phyloP scores from a whole-genome alignment of 164 flowering plant genomes.

The Vitis cinerea region DNA sequence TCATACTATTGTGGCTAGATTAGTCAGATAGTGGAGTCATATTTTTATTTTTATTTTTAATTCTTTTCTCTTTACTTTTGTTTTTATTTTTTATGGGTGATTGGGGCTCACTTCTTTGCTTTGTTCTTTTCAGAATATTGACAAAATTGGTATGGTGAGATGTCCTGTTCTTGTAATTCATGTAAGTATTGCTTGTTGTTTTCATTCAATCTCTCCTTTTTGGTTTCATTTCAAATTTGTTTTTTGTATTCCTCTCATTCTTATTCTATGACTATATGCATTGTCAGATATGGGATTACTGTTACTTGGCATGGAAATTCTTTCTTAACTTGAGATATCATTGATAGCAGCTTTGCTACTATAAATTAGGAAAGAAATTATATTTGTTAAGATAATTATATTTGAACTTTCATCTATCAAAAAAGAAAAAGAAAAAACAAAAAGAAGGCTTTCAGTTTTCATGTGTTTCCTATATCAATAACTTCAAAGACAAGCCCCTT shows the following conservation, averaged over 20 bases:
- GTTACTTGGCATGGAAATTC: background rate
- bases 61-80: background rate
- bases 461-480: too few relatives aligned
- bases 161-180: constrained; percentile 91
- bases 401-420: too few relatives aligned
- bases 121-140: constrained; percentile 65
- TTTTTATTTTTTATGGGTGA: background rate
- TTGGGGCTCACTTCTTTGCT: background rate
- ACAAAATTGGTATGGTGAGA: constrained; percentile 71
- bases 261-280: background rate
- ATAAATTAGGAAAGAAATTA: too few relatives aligned
- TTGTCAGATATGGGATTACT: background rate
- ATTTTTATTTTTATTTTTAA: background rate
- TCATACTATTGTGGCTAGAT: background rate
- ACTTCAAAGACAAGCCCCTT: too few relatives aligned
- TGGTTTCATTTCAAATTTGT: background rate
- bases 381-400: too few relatives aligned
- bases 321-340: background rate
- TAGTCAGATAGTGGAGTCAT: too few relatives aligned
- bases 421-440: too few relatives aligned
- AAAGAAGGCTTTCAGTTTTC: too few relatives aligned
- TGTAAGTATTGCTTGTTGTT: constrained; percentile 46
- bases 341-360: too few relatives aligned
- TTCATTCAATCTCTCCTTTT: background rate
- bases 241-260: background rate